Percentiles rank a stretch among this genome's conserved stretches.
phyloP scores from a whole-genome alignment of 2,329 filamentous ascomycete genomes.

The Phyllosticta citrichinensis region DNA sequence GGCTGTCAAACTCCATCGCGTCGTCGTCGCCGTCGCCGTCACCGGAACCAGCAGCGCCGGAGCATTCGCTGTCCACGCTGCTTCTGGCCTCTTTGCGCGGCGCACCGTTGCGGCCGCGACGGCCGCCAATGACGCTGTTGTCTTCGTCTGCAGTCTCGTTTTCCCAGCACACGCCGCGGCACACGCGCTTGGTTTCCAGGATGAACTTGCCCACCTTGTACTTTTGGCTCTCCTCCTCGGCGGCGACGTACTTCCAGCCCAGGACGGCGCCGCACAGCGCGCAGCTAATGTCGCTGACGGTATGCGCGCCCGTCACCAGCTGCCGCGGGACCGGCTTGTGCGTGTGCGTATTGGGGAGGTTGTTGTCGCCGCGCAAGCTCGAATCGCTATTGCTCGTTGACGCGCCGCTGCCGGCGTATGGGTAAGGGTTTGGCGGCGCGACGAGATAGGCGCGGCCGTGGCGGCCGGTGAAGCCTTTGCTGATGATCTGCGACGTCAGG shows the following conservation, averaged over 20 bases:
- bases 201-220: conserved; percentile 62
- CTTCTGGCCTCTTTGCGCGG: background rate
- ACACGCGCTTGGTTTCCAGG: conserved; percentile 49
- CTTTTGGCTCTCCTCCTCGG: conserved; percentile 50
- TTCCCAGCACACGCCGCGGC: conserved; percentile 44
- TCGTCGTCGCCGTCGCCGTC: conserved; percentile 14
- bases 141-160: conserved; percentile 18
- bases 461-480: conserved; percentile 55
- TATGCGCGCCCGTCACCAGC: conserved; percentile 53
- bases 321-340: conserved; percentile 48
- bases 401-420: conserved; percentile 1
- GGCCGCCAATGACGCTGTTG: background rate
- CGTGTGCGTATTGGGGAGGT: conserved; percentile 49
- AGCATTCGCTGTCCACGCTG: background rate
- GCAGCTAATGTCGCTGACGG: conserved; percentile 51
- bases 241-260: conserved; percentile 56
- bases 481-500: conserved; percentile 49
- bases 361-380: conserved; percentile 13
- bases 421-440: conserved; percentile 26
- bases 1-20: conserved; percentile 50
- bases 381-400: background rate
- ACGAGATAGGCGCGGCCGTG: conserved; percentile 57
- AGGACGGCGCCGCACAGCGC: conserved; percentile 45
- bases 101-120: background rate
- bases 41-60: conserved; percentile 3